Evolutionary conservation across 148 eudicot genomes (phyloP), one percentile per base, ranked within the genome.

Genomic region (Hydrangea macrophylla): DNA sequence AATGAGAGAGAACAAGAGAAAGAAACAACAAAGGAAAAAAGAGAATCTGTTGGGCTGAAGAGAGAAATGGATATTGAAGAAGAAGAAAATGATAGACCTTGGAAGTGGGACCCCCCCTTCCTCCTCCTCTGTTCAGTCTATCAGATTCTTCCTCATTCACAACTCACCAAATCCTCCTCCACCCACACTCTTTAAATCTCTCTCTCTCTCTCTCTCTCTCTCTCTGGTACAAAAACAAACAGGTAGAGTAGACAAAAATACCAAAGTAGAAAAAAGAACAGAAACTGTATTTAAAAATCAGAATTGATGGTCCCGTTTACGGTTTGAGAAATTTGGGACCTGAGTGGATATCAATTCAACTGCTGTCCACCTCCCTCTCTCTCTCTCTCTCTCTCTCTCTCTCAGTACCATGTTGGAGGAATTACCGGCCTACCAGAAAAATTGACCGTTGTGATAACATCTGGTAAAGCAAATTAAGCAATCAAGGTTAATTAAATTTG

Each of bases 41-140:
- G 58, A 76, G 31, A 35, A 28, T 57, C 62, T 63, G 2, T 45
- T 70, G 55, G 71, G 58, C 18, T 65, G 1, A 22, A 28, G 50
- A 53, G 63, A 40, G 20, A 9, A 48, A n/a, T 22, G 37, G 36
- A 44, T 26, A 42, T 42, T 60, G 51, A 31, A 11, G 58, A 60
- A 48, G 77, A 71, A 71, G 54, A 70, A 68, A 72, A 65, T 25
- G 68, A 53, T 26, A 62, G 56, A 31, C 28, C 12, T 30, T 31
- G 48, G 31, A 30, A 62, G 70, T 48, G 58, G 64, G 61, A 22
- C 4, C 53, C 13, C 24, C 37, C 27, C 42, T 32, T 36, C 50
- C 22, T 36, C n/a, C 18, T 27, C 18, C 24, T 9, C 48, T 53
- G 10, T 55, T 67, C 62, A 67, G 50, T 35, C 36, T 48, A 7